Conservation (phyloP, 169 alveolate genomes). For the Nephromyces sp. region DNA sequence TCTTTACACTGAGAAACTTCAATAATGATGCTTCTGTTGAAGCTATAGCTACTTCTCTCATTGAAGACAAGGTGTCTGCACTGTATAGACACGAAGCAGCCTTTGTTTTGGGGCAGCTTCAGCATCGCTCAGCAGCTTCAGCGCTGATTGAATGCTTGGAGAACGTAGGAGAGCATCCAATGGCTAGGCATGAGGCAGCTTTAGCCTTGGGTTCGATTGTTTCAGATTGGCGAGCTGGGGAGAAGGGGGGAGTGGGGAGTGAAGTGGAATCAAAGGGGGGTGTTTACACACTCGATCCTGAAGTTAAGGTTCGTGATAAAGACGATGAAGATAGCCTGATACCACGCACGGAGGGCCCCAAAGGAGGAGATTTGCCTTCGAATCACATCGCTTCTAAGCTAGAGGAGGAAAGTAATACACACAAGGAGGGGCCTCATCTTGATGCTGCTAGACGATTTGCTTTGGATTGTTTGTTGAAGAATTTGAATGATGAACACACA, state of each 20-base stretch:
- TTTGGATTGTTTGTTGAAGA: neutral
- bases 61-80: conserved; percentile 59
- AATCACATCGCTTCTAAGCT: neutral
- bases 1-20: conserved; percentile 51
- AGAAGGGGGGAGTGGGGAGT: too few relatives aligned
- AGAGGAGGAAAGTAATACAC: neutral
- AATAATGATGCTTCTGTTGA: conserved; percentile 40
- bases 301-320: too few relatives aligned
- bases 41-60: conserved; percentile 60
- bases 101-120: conserved; percentile 80
- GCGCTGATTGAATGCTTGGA: conserved; percentile 51
- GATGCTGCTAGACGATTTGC: too few relatives aligned
- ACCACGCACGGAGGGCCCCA: too few relatives aligned
- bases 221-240: too few relatives aligned
- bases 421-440: neutral
- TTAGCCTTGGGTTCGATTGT: conserved; percentile 79
- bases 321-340: too few relatives aligned
- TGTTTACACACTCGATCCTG: too few relatives aligned
- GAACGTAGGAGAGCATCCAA: conserved; percentile 61
- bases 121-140: conserved; percentile 43
- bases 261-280: too few relatives aligned
- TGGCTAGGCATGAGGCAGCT: conserved; percentile 85
- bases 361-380: too few relatives aligned
- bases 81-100: conserved; percentile 82
- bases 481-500: conserved; percentile 10